Evolutionary conservation across 176 grass and related monocot species (phyloP), one percentile per base, ranked within the genome.

Genomic region (Aegilops tauschii): DNA sequence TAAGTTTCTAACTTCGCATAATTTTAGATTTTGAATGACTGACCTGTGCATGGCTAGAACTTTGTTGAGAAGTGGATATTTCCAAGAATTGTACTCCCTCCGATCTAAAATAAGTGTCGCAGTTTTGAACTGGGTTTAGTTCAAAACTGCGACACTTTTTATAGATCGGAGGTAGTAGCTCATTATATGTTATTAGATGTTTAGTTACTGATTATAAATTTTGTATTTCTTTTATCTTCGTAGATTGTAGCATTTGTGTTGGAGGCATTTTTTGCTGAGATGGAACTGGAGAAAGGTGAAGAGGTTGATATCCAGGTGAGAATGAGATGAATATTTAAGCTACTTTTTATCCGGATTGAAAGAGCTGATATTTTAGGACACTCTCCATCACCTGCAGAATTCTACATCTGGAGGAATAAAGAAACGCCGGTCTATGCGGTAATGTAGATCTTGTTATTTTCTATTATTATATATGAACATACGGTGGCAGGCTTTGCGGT

Each of bases 221-320:
- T 12, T 63, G 3, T 37, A 21, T 58, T 69, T 35, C 58, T 18
- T 9, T 73, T 85, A 54, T 79, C n/a, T 82, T 84, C 67, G 85
- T 87, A 98, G 96, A 90, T 98, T 87, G 84, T 98, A 74, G 96
- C 96, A 86, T 98, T 98, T 91, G 90, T 98, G 37, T 77, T 98
- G 87, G 96, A 98, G 71, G 96, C 96, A 66, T 98, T 98, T 87
- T 98, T 98, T 89, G 92, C 96, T 76, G 93, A 98, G 90, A 98
- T 98, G 92, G 96, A 98, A 56, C 92, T 98, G 30, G 96, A 96
- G 88, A 92, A 95, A 86, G 9, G 35, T 87, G 65, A 69, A 69
- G 90, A 87, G 75, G 32, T 70, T 88, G 42, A 78, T 49, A 70
- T 39, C 30, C 72, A 91, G 93, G 93, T 95, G 87, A 81, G 82